Conservation (phyloP, 2,329 filamentous ascomycete species). For the Raffaelea arxii region DNA sequence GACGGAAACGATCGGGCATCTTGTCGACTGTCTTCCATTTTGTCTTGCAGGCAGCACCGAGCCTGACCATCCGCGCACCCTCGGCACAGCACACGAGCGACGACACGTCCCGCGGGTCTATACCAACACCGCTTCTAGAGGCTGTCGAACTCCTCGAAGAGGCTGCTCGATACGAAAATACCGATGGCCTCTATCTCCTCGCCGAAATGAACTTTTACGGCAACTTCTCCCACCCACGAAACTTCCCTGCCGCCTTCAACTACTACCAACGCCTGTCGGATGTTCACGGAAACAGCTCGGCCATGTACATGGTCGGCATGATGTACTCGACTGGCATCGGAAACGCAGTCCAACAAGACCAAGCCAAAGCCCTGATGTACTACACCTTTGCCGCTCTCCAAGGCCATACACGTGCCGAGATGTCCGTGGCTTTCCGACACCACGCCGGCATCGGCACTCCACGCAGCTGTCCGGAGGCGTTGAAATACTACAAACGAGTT, state of each 20-base stretch:
- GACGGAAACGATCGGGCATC: constrained; percentile 32
- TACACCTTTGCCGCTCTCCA: constrained; percentile 86
- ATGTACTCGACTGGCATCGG: constrained; percentile 94
- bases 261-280: constrained; percentile 72
- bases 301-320: constrained; percentile 90
- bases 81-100: constrained; percentile 19
- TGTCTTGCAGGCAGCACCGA: constrained; percentile 38
- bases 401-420: constrained; percentile 77
- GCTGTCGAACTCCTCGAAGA: constrained; percentile 44
- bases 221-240: constrained; percentile 78
- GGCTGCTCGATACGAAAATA: constrained; percentile 47
- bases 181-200: constrained; percentile 80
- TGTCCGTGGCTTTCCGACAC: constrained; percentile 85
- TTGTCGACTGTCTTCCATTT: constrained; percentile 34
- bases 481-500: constrained; percentile 83
- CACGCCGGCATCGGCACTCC: constrained; percentile 77
- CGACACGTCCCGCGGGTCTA: constrained; percentile 21
- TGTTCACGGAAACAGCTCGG: constrained; percentile 75
- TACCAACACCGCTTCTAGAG: constrained; percentile 35
- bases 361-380: constrained; percentile 85
- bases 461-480: constrained; percentile 75
- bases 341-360: constrained; percentile 68
- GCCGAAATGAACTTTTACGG: constrained; percentile 96
- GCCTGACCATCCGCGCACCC: constrained; percentile 37
- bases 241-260: constrained; percentile 70